These are phyloP conservation scores for Penicillium longicatenatum DNA, from an alignment of 495 filamentous ascomycete genomes.

Conservation along the genomic window DNA sequence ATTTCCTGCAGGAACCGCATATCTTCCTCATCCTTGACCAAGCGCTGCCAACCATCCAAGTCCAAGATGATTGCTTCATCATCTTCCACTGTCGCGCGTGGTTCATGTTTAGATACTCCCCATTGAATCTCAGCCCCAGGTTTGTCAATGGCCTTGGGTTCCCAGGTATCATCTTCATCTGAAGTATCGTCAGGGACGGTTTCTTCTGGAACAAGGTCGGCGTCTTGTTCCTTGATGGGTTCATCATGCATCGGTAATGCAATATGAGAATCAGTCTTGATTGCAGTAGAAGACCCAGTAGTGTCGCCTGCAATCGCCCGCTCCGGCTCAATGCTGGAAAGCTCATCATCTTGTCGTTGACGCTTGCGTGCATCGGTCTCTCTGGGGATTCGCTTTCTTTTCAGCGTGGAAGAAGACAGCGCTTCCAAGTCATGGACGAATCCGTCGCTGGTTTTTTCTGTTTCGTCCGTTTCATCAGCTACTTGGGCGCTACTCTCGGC, in stretches of 20 bases:
- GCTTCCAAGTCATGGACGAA: constrained; percentile 12
- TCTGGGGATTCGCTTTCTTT: constrained; percentile 68
- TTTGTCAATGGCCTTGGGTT: constrained; percentile 26
- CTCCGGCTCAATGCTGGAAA: constrained; percentile 57
- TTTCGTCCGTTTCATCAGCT: constrained; percentile 2
- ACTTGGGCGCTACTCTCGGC: constrained; percentile 7
- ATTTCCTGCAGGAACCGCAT: constrained; percentile 57
- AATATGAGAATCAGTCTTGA: constrained; percentile 3
- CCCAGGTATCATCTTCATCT: constrained; percentile 20
- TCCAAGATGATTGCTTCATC: constrained; percentile 67
- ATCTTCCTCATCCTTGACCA: constrained; percentile 81
- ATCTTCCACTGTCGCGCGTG: constrained; percentile 68
- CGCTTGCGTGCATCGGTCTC: constrained; percentile 66
- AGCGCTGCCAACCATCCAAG: constrained; percentile 75
- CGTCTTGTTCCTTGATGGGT: neutral
- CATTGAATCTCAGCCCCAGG: constrained; percentile 55
- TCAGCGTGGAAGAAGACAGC: constrained; percentile 56
- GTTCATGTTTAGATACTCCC: constrained; percentile 60
- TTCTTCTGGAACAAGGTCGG: constrained; percentile 5
- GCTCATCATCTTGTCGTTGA: constrained; percentile 74
- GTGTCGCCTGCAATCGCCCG: constrained; percentile 12
- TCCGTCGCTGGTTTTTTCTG: neutral
- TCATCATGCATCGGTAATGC: constrained; percentile 11
- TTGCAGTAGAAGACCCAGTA: constrained; percentile 1
- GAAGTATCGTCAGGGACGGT: constrained; percentile 27